phyloP scores from a whole-genome alignment of 208 protist genomes.

The Trypanosoma conorhini region DNA sequence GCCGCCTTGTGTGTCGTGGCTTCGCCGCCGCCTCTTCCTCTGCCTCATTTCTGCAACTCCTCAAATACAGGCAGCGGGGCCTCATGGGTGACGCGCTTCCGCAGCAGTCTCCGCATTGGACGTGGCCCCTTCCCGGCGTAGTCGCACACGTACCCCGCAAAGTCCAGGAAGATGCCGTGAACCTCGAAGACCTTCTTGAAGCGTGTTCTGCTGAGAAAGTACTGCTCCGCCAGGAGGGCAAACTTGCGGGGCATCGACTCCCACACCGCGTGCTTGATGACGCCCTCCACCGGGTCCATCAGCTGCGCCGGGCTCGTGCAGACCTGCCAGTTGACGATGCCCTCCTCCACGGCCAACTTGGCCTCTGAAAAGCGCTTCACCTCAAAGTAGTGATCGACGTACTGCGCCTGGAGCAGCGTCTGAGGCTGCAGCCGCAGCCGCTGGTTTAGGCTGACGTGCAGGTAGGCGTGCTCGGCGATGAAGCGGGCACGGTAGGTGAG shows the following conservation, averaged over 20 bases:
- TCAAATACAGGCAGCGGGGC: constrained; percentile 26
- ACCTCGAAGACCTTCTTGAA: constrained; percentile 52
- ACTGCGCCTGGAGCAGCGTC: constrained; percentile 76
- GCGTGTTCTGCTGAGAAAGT: constrained; percentile 66
- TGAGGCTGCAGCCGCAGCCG: constrained; percentile 67
- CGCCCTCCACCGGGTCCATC: constrained; percentile 60
- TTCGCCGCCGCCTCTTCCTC: not conserved
- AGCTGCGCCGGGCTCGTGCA: constrained; percentile 62
- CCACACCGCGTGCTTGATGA: constrained; percentile 80
- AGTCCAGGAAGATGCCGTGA: constrained; percentile 45
- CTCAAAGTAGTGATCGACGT: constrained; percentile 72
- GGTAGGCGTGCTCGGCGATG: constrained; percentile 45
- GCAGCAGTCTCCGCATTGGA: constrained; percentile 62
- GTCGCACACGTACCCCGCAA: constrained; percentile 60
- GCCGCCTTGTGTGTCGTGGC: not conserved
- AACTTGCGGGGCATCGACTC: constrained; percentile 72
- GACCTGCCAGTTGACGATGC: constrained; percentile 79
- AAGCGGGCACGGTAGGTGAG: constrained; percentile 31
- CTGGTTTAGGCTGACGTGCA: constrained; percentile 54
- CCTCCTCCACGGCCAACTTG: constrained; percentile 67
- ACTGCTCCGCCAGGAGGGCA: constrained; percentile 58
- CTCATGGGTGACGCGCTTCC: constrained; percentile 58
- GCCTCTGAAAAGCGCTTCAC: constrained; percentile 58
- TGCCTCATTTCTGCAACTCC: constrained; percentile 29
- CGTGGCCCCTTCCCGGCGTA: constrained; percentile 82